Evolutionary conservation across 192 early-diverging fungal genomes (phyloP).

Genomic region (Backusella luteola): DNA sequence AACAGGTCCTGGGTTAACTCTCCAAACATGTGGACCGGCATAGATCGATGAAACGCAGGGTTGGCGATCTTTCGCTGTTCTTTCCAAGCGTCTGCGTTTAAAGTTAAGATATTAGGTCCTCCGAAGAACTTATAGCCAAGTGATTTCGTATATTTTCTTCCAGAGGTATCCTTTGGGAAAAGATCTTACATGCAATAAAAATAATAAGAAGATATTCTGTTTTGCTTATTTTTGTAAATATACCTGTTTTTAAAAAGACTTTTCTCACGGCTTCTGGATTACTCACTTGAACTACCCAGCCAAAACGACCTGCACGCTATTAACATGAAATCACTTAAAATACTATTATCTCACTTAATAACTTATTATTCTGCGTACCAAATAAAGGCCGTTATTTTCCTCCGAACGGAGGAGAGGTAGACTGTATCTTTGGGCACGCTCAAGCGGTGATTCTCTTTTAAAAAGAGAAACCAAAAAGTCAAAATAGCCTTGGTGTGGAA

Average conservation of each 20-base stretch:
- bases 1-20: slow-evolving; percentile 14
- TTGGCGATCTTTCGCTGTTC: slow-evolving; percentile 16
- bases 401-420: neutral
- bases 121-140: slow-evolving; percentile 2
- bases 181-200: neutral
- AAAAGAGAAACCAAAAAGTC: neutral
- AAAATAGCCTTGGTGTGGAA: neutral
- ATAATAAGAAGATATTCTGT: neutral
- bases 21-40: slow-evolving; percentile 27
- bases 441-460: neutral
- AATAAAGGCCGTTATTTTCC: neutral
- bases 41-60: slow-evolving; percentile 29
- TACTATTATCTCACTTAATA: neutral
- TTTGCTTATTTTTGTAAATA: neutral
- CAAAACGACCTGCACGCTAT: neutral
- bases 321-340: neutral
- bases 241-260: slow-evolving; percentile 14
- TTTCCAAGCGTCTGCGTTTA: neutral
- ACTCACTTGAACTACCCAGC: neutral
- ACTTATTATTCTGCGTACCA: neutral
- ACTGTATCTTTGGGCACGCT: neutral
- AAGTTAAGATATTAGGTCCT: neutral
- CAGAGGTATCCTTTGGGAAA: slow-evolving; percentile 11
- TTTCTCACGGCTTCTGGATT: slow-evolving; percentile 10
- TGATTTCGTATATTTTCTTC: neutral